Percentiles rank a stretch among this genome's conserved stretches.
phyloP scores from a whole-genome alignment of 345 rosid genomes.

The Streptanthus diversifolius region DNA sequence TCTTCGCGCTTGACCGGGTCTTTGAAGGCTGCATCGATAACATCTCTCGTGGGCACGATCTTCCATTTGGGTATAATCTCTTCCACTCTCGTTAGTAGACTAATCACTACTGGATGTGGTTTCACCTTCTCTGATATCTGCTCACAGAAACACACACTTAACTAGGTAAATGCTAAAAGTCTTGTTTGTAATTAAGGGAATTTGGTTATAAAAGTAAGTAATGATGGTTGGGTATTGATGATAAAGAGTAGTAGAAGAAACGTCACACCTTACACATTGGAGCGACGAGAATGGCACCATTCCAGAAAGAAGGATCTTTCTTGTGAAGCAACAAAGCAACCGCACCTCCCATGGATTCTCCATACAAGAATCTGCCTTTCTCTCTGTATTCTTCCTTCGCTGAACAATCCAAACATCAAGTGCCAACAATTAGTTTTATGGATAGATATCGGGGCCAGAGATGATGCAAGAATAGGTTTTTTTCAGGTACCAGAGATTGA shows the following conservation, averaged over 20 bases:
- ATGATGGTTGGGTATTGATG: too few relatives aligned
- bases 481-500: slow-evolving; percentile 56
- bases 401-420: slow-evolving; percentile 8
- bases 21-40: slow-evolving; percentile 72
- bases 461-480: not conserved
- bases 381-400: slow-evolving; percentile 55
- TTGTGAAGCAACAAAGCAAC: slow-evolving; percentile 74
- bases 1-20: slow-evolving; percentile 80
- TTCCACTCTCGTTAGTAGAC: slow-evolving; percentile 71
- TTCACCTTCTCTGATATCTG: slow-evolving; percentile 94
- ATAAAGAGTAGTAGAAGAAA: not conserved
- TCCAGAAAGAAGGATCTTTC: slow-evolving; percentile 71
- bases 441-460: not conserved
- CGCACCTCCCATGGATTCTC: slow-evolving; percentile 99
- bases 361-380: slow-evolving; percentile 76
- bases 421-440: not conserved
- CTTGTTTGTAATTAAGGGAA: too few relatives aligned
- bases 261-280: slow-evolving; percentile 89
- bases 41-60: slow-evolving; percentile 90
- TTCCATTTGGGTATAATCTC: slow-evolving; percentile 94
- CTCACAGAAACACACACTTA: not conserved
- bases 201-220: too few relatives aligned
- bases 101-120: slow-evolving; percentile 86
- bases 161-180: too few relatives aligned
- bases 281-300: slow-evolving; percentile 83